A percentile compares a stretch with the other conserved stretches of the same genome.
phyloP scores from a whole-genome alignment of 129 eudicot species.

The Artemisia tridentata region DNA sequence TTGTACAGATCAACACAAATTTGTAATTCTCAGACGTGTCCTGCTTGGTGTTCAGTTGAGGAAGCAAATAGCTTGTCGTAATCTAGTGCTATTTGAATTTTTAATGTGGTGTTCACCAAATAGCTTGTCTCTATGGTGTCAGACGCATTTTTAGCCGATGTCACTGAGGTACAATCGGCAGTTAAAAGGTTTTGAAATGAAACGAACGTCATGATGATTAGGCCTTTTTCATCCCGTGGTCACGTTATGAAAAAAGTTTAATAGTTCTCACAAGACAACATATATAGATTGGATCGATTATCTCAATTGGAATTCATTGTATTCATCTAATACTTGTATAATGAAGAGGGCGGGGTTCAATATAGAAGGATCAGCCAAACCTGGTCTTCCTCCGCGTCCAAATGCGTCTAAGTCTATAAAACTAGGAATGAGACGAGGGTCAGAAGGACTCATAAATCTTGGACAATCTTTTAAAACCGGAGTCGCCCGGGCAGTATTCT shows the following conservation, averaged over 20 bases:
- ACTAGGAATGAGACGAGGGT: conserved; percentile 64
- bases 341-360: conserved; percentile 58
- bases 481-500: conserved; percentile 73
- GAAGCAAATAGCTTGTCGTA: too few relatives aligned
- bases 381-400: conserved; percentile 34
- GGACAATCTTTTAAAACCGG: conserved; percentile 66
- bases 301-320: conserved; percentile 40
- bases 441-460: conserved; percentile 71
- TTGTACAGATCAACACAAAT: conserved; percentile 13
- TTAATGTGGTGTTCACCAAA: conserved; percentile 7
- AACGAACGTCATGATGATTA: conserved; percentile 16
- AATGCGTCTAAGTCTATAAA: conserved; percentile 62
- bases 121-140: conserved; percentile 1
- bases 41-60: too few relatives aligned
- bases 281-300: conserved; percentile 49
- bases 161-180: neutral
- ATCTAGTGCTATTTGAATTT: too few relatives aligned
- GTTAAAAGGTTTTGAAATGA: neutral
- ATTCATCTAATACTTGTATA: conserved; percentile 39
- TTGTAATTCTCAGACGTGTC: neutral
- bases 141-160: conserved; percentile 9
- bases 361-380: conserved; percentile 47
- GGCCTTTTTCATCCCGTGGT: conserved; percentile 10
- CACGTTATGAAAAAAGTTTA: conserved; percentile 27
- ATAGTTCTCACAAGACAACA: conserved; percentile 39